Evolutionary conservation across 306 rosid genomes (phyloP), one percentile per base, ranked within the genome.

Genomic region (Abrus pulchellus): DNA sequence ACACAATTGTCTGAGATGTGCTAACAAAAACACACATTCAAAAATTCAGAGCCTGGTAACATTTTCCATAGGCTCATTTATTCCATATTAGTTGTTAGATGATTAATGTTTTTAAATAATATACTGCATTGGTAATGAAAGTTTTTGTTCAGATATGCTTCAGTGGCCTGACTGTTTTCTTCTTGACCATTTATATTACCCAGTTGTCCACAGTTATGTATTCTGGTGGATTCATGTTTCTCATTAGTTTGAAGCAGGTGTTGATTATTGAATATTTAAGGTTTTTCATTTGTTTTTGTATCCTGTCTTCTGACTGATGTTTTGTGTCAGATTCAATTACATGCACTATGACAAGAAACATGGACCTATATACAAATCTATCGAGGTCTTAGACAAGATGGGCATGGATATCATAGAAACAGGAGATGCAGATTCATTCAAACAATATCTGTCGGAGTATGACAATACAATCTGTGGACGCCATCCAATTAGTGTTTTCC

Each of bases 401-500:
- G 98, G 99, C 74, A 96, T 96, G 97, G 98, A 89, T 68, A 89
- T 90, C 79, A 96, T 96, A 64, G 99, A 96, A 90, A 84, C 93
- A 6, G 98, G 99, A 73, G 93, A 93, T 82, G 92, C 99, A 50
- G 97, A 89, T 83, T 92, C 90, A 60, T 96, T 96, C 92, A 96
- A 92, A 79, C 72, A 84, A 40, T 96, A 96, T 89, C 87, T 91
- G 62, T 33, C 4, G 30, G 90, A 96, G 68, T 96, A 87, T 81
- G 94, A 92, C 41, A 93, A 96, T 85, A 96, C 98, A 78, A 96
- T 96, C 65, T 96, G 99, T 72, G 99, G 99, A 72, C 97, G 97
- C 62, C 98, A 96, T 82, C 97, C 99, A 28, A 96, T 96, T 40
- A 86, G 99, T 41, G 94, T 96, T 86, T 96, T 93, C 83, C 97